Conservation (phyloP, 2,329 filamentous ascomycete species). For the Macrophomina phaseolina region DNA sequence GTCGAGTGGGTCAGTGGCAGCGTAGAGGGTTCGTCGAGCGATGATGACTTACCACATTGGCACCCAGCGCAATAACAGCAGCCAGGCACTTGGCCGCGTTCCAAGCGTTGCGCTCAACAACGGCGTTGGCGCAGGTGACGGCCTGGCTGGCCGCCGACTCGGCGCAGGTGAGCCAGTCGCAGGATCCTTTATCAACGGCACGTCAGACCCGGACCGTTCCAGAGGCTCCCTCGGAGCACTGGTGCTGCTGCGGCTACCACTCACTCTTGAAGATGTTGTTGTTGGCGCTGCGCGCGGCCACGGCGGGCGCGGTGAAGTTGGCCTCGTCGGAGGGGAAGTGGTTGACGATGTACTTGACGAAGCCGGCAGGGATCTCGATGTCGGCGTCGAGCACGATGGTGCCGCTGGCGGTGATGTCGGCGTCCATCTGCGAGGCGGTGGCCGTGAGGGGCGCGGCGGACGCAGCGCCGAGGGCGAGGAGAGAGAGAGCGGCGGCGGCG, state of each 20-base stretch:
- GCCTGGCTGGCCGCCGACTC: neutral
- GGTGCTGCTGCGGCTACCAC: neutral
- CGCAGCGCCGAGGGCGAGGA: neutral
- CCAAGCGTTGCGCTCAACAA: neutral
- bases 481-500: neutral
- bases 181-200: neutral
- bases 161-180: neutral
- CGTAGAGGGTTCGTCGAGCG: neutral
- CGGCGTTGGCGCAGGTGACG: neutral
- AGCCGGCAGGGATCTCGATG: neutral
- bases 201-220: no score
- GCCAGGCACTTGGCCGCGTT: neutral
- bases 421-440: constrained; percentile 1
- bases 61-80: neutral
- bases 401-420: neutral
- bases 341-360: neutral
- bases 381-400: neutral
- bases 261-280: neutral
- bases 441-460: neutral
- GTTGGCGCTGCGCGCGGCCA: neutral
- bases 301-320: no score
- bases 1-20: neutral
- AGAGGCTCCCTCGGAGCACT: no score
- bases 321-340: neutral
- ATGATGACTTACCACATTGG: neutral